These are phyloP conservation scores for Endothia cerciana DNA, from an alignment of 2,329 filamentous ascomycete species.

Conservation along the genomic window DNA sequence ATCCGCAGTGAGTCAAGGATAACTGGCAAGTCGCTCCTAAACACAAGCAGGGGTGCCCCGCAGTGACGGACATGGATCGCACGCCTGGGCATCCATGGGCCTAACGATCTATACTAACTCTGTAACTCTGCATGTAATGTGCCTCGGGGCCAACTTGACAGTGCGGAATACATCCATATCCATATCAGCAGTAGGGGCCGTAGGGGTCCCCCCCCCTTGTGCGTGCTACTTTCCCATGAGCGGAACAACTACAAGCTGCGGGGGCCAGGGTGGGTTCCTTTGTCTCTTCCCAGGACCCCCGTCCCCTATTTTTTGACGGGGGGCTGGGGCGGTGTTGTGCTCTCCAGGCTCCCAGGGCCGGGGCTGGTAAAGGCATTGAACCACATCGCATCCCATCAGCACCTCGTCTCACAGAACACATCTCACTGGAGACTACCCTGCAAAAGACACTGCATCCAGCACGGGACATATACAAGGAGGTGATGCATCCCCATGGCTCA, in stretches of 20 bases:
- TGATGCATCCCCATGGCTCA: too few relatives aligned
- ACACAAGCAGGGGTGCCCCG: conserved; percentile 25
- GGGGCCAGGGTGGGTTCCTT: too few relatives aligned
- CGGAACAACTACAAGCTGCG: too few relatives aligned
- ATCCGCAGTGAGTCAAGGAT: not conserved
- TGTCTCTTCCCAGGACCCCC: too few relatives aligned
- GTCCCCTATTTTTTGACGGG: too few relatives aligned
- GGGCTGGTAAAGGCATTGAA: not conserved
- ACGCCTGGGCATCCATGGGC: not conserved
- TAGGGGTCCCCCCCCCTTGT: too few relatives aligned
- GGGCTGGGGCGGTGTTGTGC: not conserved
- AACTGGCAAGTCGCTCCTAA: not conserved
- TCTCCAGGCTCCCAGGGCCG: not conserved
- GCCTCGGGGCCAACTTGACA: too few relatives aligned
- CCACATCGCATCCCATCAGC: too few relatives aligned
- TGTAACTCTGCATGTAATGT: too few relatives aligned
- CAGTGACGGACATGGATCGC: conserved; percentile 6
- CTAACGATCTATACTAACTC: not conserved
- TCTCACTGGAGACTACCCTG: not conserved
- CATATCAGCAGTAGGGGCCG: not conserved
- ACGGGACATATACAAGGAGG: too few relatives aligned
- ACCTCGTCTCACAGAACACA: not conserved
- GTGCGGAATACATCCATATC: not conserved
- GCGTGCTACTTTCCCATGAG: too few relatives aligned
- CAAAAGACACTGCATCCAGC: too few relatives aligned